Base-by-base conservation (phyloP, 2,329 filamentous ascomycete genomes). In the Aspergillus novofumigatus region DNA sequence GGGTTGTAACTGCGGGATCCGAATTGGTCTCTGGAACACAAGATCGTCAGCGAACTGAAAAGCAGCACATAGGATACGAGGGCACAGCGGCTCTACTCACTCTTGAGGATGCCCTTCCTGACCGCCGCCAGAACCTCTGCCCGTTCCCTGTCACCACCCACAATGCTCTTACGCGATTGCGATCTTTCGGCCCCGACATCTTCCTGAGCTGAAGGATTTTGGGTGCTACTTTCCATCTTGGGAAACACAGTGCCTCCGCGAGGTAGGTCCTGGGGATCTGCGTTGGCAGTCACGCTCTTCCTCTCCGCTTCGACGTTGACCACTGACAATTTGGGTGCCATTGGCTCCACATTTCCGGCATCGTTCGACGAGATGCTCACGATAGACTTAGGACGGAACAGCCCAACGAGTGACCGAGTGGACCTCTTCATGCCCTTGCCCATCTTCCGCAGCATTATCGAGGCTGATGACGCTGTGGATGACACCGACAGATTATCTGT, bases 361-460 rank as follows among this genome's bases (percentile, higher is more conserved):
- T 96, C 92, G 3, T 88, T 61, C 4, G 68, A 85, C 32, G 86
- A 81, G 21, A 88, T 86, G 32, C 91, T 92, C 66, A 93, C 84
- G 17, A 96, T 82, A 1, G 93, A 97, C 74, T 97, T 99, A 0
- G 94, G 93, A 61, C 94, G 84, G 79, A 99, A 99, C 7, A 99
- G 81, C 26, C 94, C 94, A 64, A 95, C 95, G 54, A 99, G 84
- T 25, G 92, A 97, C 50, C 92, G 85, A 20, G 89, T 89, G 52
- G 91, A 88, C 76, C 94, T 95, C 83, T 96, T 97, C 86, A 97
- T 89, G n/a, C 93, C 92, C 63, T 92, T 91, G 55, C 94, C 94
- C 94, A 99, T 99, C 79, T 99, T 99, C 53, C 94, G 87, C 64
- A 99, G 72, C 77, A 80, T 80, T 52, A 80, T 75, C 14, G 77